phyloP scores from a whole-genome alignment of 2,329 filamentous ascomycete species.

The Aspergillus alliaceus region DNA sequence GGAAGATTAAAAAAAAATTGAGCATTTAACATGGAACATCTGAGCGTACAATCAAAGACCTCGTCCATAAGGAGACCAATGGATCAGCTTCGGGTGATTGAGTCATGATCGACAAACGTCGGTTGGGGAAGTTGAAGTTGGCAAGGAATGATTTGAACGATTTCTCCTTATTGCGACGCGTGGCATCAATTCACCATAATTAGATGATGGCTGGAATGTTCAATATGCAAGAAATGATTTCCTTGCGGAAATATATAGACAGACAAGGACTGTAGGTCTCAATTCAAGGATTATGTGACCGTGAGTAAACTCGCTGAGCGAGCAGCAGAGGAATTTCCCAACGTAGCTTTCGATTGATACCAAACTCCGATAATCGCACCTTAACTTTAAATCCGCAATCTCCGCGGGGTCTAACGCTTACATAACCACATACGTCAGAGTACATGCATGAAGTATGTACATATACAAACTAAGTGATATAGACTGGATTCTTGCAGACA shows the following conservation, averaged over 20 bases:
- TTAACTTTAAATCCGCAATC: constrained; percentile 23
- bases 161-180: too few relatives aligned
- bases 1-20: not conserved
- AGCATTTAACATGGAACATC: not conserved
- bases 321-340: not conserved
- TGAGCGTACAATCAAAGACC: constrained; percentile 39
- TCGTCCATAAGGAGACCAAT: constrained; percentile 44
- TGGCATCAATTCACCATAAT: too few relatives aligned
- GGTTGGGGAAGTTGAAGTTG: not conserved
- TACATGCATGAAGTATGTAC: too few relatives aligned
- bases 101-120: constrained; percentile 19
- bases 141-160: too few relatives aligned
- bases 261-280: too few relatives aligned
- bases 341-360: constrained; percentile 5
- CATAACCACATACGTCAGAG: too few relatives aligned
- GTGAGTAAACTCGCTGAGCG: too few relatives aligned
- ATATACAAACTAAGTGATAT: too few relatives aligned
- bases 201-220: too few relatives aligned
- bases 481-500: not conserved
- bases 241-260: not conserved
- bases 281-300: too few relatives aligned
- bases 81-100: constrained; percentile 32
- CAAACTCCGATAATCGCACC: constrained; percentile 20
- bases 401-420: too few relatives aligned
- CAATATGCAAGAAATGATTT: too few relatives aligned